Conservation (phyloP, 768 basidiomycete species). For the Fomitopsis pulvina region DNA sequence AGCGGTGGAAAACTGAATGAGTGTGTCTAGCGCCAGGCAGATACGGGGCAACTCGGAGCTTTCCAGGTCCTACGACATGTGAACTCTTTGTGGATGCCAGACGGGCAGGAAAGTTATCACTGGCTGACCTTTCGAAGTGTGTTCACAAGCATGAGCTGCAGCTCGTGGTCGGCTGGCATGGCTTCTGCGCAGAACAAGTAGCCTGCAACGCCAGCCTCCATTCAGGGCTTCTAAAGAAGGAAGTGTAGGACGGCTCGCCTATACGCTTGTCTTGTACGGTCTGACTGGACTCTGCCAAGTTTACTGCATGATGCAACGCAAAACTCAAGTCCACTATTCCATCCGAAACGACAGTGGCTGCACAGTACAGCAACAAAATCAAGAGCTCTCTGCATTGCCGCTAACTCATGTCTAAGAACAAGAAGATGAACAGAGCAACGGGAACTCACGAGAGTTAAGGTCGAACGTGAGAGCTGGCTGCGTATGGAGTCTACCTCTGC, state of each 20-base stretch:
- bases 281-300: constrained; percentile 63
- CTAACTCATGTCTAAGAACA: constrained; percentile 37
- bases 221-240: constrained; percentile 1
- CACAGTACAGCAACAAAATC: constrained; percentile 66
- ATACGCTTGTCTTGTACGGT: constrained; percentile 59
- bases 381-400: constrained; percentile 62
- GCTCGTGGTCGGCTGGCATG: constrained; percentile 62
- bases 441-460: constrained; percentile 47
- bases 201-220: constrained; percentile 34
- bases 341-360: constrained; percentile 40
- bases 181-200: constrained; percentile 73
- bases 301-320: constrained; percentile 71
- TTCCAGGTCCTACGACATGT: constrained; percentile 60
- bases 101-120: background rate
- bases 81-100: background rate
- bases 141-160: constrained; percentile 81
- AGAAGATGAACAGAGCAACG: background rate
- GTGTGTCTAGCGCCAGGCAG: constrained; percentile 64
- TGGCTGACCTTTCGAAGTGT: constrained; percentile 70
- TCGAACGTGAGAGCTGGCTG: constrained; percentile 42
- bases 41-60: constrained; percentile 46
- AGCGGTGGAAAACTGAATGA: constrained; percentile 54
- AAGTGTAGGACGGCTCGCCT: constrained; percentile 42
- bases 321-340: constrained; percentile 51
- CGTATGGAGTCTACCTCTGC: constrained; percentile 54